Conservation (phyloP, 371 early-diverging fungal genomes). For the Thermomucor indicae-seudaticae region DNA sequence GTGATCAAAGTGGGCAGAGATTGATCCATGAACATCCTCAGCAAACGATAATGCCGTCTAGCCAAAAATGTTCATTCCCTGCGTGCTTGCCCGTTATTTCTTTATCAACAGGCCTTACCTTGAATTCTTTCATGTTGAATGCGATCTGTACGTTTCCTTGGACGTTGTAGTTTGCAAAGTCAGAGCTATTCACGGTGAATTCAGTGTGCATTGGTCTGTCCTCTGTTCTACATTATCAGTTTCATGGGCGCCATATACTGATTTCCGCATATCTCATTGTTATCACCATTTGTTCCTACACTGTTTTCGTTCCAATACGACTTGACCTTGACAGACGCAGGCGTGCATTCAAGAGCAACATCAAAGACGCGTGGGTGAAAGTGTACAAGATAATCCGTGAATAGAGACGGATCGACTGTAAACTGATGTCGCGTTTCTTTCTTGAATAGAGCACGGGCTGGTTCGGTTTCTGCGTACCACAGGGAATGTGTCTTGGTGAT, state of each 20-base stretch:
- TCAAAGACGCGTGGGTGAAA: conserved; percentile 9
- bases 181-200: conserved; percentile 12
- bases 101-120: neutral
- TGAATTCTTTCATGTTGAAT: conserved; percentile 17
- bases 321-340: conserved; percentile 5
- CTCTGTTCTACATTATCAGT: neutral
- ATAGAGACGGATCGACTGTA: conserved; percentile 8
- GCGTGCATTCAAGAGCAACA: conserved; percentile 12
- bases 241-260: neutral
- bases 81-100: neutral
- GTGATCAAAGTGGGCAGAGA: conserved; percentile 9
- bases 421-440: conserved; percentile 11
- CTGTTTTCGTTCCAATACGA: conserved; percentile 6
- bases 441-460: conserved; percentile 4
- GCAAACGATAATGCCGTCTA: conserved; percentile 15
- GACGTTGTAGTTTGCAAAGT: conserved; percentile 8
- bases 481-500: conserved; percentile 15
- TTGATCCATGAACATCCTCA: neutral
- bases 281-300: neutral
- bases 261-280: neutral
- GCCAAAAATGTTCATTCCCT: neutral
- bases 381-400: conserved; percentile 8
- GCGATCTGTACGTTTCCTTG: conserved; percentile 4
- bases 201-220: conserved; percentile 12
- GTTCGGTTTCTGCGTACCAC: conserved; percentile 12